phyloP scores from a whole-genome alignment of 331 rosid genomes.

The Rosa hybrid region DNA sequence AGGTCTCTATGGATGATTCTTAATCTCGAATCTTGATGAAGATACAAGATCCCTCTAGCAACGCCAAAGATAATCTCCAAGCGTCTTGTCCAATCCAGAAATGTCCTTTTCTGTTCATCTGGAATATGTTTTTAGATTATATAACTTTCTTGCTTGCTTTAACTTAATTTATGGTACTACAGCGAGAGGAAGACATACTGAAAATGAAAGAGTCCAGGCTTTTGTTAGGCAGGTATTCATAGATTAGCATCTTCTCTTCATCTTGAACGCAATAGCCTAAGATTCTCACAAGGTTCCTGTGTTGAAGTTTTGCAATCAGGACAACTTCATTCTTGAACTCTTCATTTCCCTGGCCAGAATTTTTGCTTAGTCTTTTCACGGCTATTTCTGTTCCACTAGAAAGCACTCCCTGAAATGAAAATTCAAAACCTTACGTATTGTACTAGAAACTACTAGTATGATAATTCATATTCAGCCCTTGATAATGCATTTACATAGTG shows the following conservation, averaged over 20 bases:
- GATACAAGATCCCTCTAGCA: conserved; percentile 62
- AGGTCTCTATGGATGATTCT: conserved; percentile 31
- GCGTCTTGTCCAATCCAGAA: conserved; percentile 48
- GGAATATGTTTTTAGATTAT: background rate
- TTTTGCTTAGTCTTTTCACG: conserved; percentile 51
- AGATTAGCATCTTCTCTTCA: conserved; percentile 63
- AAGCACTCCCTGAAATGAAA: conserved; percentile 49
- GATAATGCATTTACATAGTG: too few relatives aligned
- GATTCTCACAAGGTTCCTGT: conserved; percentile 59
- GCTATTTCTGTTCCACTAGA: conserved; percentile 51
- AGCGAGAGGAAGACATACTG: conserved; percentile 28
- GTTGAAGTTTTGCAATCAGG: conserved; percentile 60
- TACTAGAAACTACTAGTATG: background rate
- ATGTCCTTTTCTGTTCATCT: conserved; percentile 39
- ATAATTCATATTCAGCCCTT: too few relatives aligned
- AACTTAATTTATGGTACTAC: background rate
- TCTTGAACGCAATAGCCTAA: conserved; percentile 52
- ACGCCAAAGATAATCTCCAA: conserved; percentile 53
- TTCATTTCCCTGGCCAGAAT: conserved; percentile 56
- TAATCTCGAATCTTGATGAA: conserved; percentile 67
- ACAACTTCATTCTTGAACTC: conserved; percentile 63
- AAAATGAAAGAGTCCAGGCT: conserved; percentile 8
- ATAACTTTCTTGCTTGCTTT: background rate
- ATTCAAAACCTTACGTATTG: background rate
- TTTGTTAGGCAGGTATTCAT: conserved; percentile 26